Base-by-base conservation (phyloP, 768 basidiomycete species). In the Russula olivacea region DNA sequence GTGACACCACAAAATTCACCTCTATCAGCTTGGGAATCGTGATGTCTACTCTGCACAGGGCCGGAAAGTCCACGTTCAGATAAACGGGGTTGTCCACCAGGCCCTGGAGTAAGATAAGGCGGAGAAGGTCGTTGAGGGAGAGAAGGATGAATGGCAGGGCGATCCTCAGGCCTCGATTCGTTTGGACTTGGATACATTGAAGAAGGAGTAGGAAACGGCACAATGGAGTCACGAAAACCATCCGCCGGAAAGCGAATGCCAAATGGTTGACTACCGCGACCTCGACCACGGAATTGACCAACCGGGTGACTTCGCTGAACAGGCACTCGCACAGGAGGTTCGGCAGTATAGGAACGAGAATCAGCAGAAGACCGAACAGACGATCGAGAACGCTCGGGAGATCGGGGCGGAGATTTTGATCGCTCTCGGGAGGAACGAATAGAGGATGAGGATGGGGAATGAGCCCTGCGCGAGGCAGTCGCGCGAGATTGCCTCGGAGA, bases 361-460 rank as follows among this genome's bases (percentile, higher is more conserved):
- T 79, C 80, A 66, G 80, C 80, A 49, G 82, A 83, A 15, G 84
- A 85, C 53, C 80, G 80, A 64, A 83, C 84, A 41, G 74, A 73
- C 45, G 81, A 81, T 67, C 80, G 76, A 51, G 63, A 64, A 56
- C 30, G 63, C 45, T 60, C 63, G 23, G 32, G 63, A 56, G 63
- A 64, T 3, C 53, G 58, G 12, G 58, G 63, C 40, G 54, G 58
- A 55, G 79, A 78, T 69, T 74, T 74, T 55, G 71, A 63, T 53
- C 72, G 76, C 66, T 76, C 74, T 58, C 69, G 70, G 51, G 70
- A 69, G 47, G 68, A 71, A 48, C 74, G 74, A 49, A 66, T 69
- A 61, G 70, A 71, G 21, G 72, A 58, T 40, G 75, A 73, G 51
- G 72, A 71, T 12, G 59, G 25, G 69, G 64, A 51, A 63, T 61